Evolutionary conservation across 2,329 filamentous ascomycete genomes (phyloP).

Genomic region (Alternaria atra): DNA sequence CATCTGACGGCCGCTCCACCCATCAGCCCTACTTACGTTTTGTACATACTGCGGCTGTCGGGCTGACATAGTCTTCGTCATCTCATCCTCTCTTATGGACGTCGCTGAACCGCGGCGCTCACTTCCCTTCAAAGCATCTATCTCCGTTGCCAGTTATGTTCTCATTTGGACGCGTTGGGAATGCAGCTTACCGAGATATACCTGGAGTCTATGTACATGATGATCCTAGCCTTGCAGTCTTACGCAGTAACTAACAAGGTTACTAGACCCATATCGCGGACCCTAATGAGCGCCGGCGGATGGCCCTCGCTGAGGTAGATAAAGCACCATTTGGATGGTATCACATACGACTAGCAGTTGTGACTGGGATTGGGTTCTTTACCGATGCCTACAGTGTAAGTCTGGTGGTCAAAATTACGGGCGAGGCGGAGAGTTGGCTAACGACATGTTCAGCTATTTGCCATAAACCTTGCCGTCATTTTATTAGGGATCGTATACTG

Average conservation of each 20-base stretch:
- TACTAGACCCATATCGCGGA: constrained; percentile 43
- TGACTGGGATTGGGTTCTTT: constrained; percentile 88
- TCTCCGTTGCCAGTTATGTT: constrained; percentile 27
- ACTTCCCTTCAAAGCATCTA: constrained; percentile 7
- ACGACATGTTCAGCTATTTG: constrained; percentile 60
- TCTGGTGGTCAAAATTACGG: neutral
- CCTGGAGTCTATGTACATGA: constrained; percentile 35
- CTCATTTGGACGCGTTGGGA: constrained; percentile 40
- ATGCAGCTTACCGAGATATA: constrained; percentile 45
- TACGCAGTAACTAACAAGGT: constrained; percentile 17
- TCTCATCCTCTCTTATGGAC: constrained; percentile 7
- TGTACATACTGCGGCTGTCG: constrained; percentile 2
- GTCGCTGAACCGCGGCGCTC: neutral
- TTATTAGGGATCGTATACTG: constrained; percentile 86
- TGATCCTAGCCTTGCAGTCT: neutral
- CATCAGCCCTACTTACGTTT: constrained; percentile 13
- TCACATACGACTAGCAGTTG: constrained; percentile 78
- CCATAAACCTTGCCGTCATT: constrained; percentile 60
- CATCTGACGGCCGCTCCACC: constrained; percentile 10
- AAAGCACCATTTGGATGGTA: constrained; percentile 62
- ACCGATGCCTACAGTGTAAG: constrained; percentile 74
- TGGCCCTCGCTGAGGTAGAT: constrained; percentile 49
- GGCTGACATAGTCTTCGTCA: constrained; percentile 15
- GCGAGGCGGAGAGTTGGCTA: constrained; percentile 4
- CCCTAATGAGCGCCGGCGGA: constrained; percentile 48